Percentiles rank a stretch among this genome's conserved stretches.
Evolutionary conservation across 805 yeast species (phyloP).

Genomic region (Yamadazyma kitorensis): DNA sequence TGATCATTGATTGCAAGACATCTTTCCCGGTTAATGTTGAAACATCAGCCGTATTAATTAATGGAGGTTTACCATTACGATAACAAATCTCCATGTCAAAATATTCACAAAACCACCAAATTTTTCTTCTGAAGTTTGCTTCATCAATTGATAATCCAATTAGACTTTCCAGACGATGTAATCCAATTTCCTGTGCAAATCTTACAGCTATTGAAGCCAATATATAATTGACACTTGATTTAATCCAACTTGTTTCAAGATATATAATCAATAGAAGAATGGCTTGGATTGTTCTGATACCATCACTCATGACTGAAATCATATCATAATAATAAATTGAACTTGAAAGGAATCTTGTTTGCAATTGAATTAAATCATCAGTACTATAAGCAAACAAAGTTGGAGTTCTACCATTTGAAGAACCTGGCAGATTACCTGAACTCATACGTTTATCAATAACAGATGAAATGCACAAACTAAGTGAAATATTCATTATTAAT

Average conservation of each 20-base stretch:
- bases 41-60: constrained; percentile 32
- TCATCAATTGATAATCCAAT: constrained; percentile 20
- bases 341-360: constrained; percentile 19
- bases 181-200: constrained; percentile 40
- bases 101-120: constrained; percentile 39
- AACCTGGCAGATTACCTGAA: not conserved
- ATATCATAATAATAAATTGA: constrained; percentile 54
- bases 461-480: constrained; percentile 24
- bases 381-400: constrained; percentile 7
- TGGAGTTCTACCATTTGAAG: constrained; percentile 6
- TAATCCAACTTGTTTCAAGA: constrained; percentile 28
- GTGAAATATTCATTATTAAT: constrained; percentile 29
- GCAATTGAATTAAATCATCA: constrained; percentile 18
- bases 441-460: constrained; percentile 17
- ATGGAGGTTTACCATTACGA: constrained; percentile 39
- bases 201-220: constrained; percentile 33
- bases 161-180: constrained; percentile 34
- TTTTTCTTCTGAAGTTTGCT: constrained; percentile 19
- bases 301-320: constrained; percentile 48
- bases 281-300: constrained; percentile 50
- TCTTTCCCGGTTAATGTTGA: constrained; percentile 25
- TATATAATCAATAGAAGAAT: constrained; percentile 45
- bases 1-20: constrained; percentile 1
- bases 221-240: constrained; percentile 28
- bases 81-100: constrained; percentile 38